Percentiles rank a stretch among this genome's conserved stretches.
These are phyloP conservation scores for Lactarius evosmus DNA, from an alignment of 768 basidiomycete species.

Conservation along the genomic window DNA sequence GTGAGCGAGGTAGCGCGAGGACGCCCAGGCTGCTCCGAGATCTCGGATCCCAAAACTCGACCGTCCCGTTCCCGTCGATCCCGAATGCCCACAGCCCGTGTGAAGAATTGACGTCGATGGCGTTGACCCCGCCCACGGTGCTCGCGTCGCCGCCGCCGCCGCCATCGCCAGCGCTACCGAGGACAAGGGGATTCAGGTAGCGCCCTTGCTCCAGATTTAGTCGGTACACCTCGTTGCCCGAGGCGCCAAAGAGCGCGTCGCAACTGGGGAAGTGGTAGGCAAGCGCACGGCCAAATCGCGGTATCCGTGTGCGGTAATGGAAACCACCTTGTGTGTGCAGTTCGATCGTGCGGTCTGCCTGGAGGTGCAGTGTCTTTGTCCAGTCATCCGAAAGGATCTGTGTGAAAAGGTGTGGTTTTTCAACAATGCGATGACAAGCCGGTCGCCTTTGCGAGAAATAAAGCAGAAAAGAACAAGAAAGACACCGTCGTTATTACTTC, in stretches of 20 bases:
- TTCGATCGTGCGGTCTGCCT: slow-evolving; percentile 92
- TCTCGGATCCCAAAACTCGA: slow-evolving; percentile 96
- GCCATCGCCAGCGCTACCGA: too few relatives aligned
- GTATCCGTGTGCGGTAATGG: slow-evolving; percentile 91
- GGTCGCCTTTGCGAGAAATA: background rate
- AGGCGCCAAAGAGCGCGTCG: slow-evolving; percentile 80
- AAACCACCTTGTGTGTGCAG: slow-evolving; percentile 92
- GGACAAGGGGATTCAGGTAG: slow-evolving; percentile 76
- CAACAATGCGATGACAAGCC: background rate
- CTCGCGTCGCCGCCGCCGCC: slow-evolving; percentile 46
- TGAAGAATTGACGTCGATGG: slow-evolving; percentile 87
- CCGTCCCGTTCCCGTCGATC: slow-evolving; percentile 78
- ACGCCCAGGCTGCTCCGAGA: slow-evolving; percentile 73
- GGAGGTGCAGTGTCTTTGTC: slow-evolving; percentile 97
- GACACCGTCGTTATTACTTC: background rate
- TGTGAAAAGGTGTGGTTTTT: slow-evolving; percentile 35
- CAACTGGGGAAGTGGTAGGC: slow-evolving; percentile 95
- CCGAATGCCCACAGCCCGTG: slow-evolving; percentile 91
- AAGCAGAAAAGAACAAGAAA: background rate
- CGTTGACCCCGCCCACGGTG: slow-evolving; percentile 80
- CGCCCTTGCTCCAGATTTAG: slow-evolving; percentile 95
- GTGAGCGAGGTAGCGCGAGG: slow-evolving; percentile 54
- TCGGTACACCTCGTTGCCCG: slow-evolving; percentile 86
- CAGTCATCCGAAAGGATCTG: slow-evolving; percentile 96
- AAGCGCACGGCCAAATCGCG: slow-evolving; percentile 86